Evolutionary conservation across 2,329 filamentous ascomycete species (phyloP), one percentile per base, ranked within the genome.

Genomic region (Seiridium cupressi): DNA sequence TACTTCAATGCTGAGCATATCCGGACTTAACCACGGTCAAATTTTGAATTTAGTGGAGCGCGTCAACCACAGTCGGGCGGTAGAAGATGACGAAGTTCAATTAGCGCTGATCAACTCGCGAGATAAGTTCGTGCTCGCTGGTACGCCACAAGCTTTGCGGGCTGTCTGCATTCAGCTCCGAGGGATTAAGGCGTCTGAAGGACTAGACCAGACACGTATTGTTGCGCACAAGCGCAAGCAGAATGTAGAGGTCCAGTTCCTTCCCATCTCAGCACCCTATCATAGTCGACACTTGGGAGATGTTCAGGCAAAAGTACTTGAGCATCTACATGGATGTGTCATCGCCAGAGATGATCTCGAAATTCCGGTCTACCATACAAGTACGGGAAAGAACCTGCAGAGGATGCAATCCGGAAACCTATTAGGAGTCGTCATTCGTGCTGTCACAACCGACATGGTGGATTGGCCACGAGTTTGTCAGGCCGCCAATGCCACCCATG

Each of bases 341-440:
- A 18, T 18, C 18, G 8, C n/a, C n/a, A 8, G 61, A 74, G 18
- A n/a, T 59, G 18, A 26, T 26, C 1, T 60, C 60, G 8, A 57
- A 59, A 3, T 48, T 62, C 10, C 55, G 62, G 1, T 55, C 66
- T 35, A 59, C 66, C 5, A 62, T 69, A 8, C 65, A 66, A 26
- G 18, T 26, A 26, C 18, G 2, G 18, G 18, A 26, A 26, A 26
- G 18, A 26, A 26, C 18, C 18, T 26, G 18, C 18, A 26, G 18
- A 58, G 51, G 31, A 18, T 32, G 13, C 8, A 18, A 32, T 26
- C 18, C 18, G 18, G 18, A 26, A 13, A 42, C 13, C 38, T 42
- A 42, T 42, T 13, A 42, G 13, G 13, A 8, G 38, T 13, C 38
- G 2, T 42, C 7, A 13, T 42, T 8, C 38, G 38, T 42, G 13